Percentiles rank a stretch among this genome's conserved stretches.
phyloP scores from a whole-genome alignment of 164 flowering plant species.

The Vitis cinerea region DNA sequence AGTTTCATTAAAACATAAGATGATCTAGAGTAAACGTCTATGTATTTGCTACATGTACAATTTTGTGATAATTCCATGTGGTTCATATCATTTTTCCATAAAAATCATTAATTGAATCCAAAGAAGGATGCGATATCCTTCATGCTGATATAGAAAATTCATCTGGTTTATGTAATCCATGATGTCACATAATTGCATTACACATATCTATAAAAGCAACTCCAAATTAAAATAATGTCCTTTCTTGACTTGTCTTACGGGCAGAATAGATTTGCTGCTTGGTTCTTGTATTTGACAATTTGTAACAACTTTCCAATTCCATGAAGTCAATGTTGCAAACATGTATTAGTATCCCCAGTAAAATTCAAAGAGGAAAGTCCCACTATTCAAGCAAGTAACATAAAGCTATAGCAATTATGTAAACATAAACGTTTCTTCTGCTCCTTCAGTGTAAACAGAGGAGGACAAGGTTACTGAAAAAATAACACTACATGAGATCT shows the following conservation, averaged over 20 bases:
- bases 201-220: no score
- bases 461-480: no score
- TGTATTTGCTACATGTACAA: not conserved
- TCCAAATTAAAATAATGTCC: no score
- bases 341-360: not conserved
- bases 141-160: no score
- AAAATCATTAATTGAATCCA: no score
- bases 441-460: not conserved
- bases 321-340: not conserved
- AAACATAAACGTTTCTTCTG: not conserved
- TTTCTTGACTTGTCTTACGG: not conserved
- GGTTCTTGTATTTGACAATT: not conserved
- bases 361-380: not conserved
- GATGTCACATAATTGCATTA: no score
- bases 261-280: not conserved
- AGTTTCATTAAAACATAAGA: not conserved
- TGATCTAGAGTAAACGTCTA: not conserved
- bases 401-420: not conserved
- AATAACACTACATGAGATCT: no score
- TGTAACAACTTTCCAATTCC: not conserved
- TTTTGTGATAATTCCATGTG: no score
- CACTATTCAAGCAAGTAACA: not conserved
- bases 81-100: no score
- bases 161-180: no score
- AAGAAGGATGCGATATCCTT: no score